Evolutionary conservation across 192 early-diverging fungal species (phyloP).

Genomic region (Linnemannia schmuckeri): DNA sequence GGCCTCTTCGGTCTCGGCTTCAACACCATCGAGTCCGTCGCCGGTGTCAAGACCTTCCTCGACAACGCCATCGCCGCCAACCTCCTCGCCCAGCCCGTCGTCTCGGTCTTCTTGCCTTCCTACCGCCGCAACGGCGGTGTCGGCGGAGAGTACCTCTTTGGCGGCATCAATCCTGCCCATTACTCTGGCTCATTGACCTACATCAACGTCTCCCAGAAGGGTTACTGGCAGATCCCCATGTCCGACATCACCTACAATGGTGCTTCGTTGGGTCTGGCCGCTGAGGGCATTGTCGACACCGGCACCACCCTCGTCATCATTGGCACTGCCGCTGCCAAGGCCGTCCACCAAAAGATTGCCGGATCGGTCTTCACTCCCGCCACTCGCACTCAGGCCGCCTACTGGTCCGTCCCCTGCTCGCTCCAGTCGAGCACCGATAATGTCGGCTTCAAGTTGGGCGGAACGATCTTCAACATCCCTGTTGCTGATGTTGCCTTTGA

Average conservation of each 20-base stretch:
- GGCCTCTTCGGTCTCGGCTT: constrained; percentile 77
- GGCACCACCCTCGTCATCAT: constrained; percentile 75
- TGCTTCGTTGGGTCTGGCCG: constrained; percentile 36
- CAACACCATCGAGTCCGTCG: constrained; percentile 58
- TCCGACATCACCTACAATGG: constrained; percentile 57
- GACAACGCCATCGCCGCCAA: constrained; percentile 69
- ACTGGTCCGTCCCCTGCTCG: constrained; percentile 34
- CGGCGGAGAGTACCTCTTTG: constrained; percentile 68
- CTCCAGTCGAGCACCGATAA: constrained; percentile 24
- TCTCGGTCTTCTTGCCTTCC: constrained; percentile 71
- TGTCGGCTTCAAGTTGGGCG: constrained; percentile 53
- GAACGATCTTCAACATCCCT: constrained; percentile 52
- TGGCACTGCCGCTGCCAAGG: constrained; percentile 62
- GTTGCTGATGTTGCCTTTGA: constrained; percentile 52
- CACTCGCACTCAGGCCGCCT: not conserved
- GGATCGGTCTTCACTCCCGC: constrained; percentile 19
- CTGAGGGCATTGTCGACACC: constrained; percentile 69
- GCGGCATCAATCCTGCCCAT: constrained; percentile 61
- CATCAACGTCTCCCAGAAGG: constrained; percentile 62
- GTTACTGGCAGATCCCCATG: constrained; percentile 71
- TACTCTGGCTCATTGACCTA: constrained; percentile 66
- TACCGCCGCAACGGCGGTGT: constrained; percentile 57
- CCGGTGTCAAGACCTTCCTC: constrained; percentile 60
- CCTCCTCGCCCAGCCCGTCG: constrained; percentile 66
- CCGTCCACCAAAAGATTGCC: constrained; percentile 55